Percentiles rank a stretch among this genome's conserved stretches.
phyloP scores from a whole-genome alignment of 2,329 filamentous ascomycete genomes.

The Penicillium sp. region DNA sequence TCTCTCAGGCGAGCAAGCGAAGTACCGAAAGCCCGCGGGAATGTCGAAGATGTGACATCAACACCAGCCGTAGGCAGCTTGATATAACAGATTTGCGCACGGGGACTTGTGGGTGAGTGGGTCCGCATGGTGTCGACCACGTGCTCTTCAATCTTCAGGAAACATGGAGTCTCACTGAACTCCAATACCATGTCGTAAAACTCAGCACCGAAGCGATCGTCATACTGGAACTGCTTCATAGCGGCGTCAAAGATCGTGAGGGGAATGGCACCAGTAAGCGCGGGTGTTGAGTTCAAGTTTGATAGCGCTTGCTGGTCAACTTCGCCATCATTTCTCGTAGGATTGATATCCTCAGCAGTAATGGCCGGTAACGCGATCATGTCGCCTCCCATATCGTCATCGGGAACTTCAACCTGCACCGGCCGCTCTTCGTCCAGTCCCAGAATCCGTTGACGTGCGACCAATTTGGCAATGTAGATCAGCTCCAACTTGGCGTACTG shows the following conservation, averaged over 20 bases:
- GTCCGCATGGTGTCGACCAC: slow-evolving; percentile 59
- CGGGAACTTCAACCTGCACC: slow-evolving; percentile 30
- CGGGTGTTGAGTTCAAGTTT: slow-evolving; percentile 65
- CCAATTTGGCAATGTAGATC: slow-evolving; percentile 80
- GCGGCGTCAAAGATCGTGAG: slow-evolving; percentile 85
- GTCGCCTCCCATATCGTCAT: slow-evolving; percentile 46
- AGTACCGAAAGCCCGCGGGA: slow-evolving; percentile 64
- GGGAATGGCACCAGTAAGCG: slow-evolving; percentile 87
- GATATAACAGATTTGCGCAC: slow-evolving; percentile 65
- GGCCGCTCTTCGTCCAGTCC: slow-evolving; percentile 49
- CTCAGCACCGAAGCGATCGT: slow-evolving; percentile 58
- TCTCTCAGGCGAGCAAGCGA: slow-evolving; percentile 59
- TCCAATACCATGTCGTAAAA: slow-evolving; percentile 76
- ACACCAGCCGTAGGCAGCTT: slow-evolving; percentile 64
- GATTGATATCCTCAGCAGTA: slow-evolving; percentile 57
- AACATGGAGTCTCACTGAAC: slow-evolving; percentile 62
- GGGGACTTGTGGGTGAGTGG: slow-evolving; percentile 54
- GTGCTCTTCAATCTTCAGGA: slow-evolving; percentile 63
- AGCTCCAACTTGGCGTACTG: slow-evolving; percentile 90
- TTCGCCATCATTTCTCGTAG: slow-evolving; percentile 48
- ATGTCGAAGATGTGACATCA: slow-evolving; percentile 58
- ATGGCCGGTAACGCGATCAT: slow-evolving; percentile 55
- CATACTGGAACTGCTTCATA: slow-evolving; percentile 68
- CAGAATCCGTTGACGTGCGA: slow-evolving; percentile 63
- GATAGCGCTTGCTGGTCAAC: slow-evolving; percentile 54